Evolutionary conservation across 805 yeast genomes (phyloP).

Genomic region (Pichia californica): DNA sequence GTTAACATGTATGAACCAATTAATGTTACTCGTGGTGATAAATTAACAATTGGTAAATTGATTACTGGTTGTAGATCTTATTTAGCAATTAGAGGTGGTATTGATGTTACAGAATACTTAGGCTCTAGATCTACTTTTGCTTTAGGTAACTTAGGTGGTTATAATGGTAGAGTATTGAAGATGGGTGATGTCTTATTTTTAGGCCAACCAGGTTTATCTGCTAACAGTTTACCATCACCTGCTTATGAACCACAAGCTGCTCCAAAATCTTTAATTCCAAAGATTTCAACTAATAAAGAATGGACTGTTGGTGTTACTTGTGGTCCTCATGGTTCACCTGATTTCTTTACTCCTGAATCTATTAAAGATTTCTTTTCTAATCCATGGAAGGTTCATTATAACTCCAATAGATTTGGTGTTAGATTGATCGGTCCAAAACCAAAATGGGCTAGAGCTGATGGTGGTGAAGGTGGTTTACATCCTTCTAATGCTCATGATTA

Average conservation of each 20-base stretch:
- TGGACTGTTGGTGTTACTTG: constrained; percentile 93
- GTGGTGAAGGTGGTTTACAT: constrained; percentile 97
- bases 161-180: constrained; percentile 86
- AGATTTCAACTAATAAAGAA: constrained; percentile 37
- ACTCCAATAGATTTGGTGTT: constrained; percentile 95
- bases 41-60: constrained; percentile 73
- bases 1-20: constrained; percentile 71
- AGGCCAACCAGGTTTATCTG: constrained; percentile 66
- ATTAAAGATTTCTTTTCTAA: constrained; percentile 67
- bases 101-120: constrained; percentile 88
- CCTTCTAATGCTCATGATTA: constrained; percentile 99
- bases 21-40: constrained; percentile 65
- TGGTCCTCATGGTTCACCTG: constrained; percentile 98
- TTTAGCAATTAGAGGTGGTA: constrained; percentile 85
- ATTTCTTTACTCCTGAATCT: constrained; percentile 75
- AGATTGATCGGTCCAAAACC: constrained; percentile 95
- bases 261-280: constrained; percentile 53
- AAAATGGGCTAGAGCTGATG: constrained; percentile 91
- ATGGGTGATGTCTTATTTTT: constrained; percentile 87
- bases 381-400: constrained; percentile 93
- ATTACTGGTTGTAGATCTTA: constrained; percentile 83
- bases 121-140: constrained; percentile 98
- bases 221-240: constrained; percentile 70
- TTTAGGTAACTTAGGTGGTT: constrained; percentile 87
- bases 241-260: constrained; percentile 53